phyloP scores from a whole-genome alignment of 441 rosid genomes.

The Populus trichocarpa region DNA sequence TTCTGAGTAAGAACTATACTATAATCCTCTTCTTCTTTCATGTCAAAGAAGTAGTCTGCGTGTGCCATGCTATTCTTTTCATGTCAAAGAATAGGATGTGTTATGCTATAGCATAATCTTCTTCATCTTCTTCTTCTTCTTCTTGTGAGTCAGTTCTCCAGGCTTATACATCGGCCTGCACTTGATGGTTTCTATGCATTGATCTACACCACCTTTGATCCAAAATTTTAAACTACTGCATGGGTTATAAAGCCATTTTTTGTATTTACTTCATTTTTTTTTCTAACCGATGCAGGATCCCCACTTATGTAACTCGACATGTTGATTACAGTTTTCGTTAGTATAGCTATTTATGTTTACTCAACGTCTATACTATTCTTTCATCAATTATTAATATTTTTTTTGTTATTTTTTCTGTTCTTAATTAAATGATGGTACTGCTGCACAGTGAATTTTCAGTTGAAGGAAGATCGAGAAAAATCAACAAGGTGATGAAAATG shows the following conservation, averaged over 20 bases:
- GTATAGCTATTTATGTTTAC: background rate
- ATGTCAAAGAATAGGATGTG: background rate
- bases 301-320: background rate
- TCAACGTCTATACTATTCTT: background rate
- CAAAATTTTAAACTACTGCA: no score
- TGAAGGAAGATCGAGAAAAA: background rate
- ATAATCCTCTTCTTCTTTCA: background rate
- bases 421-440: background rate
- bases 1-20: background rate
- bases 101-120: background rate
- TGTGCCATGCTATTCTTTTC: background rate
- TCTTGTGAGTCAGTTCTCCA: background rate
- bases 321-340: background rate
- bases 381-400: background rate
- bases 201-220: no score
- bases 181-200: no score
- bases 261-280: background rate
- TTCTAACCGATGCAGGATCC: background rate
- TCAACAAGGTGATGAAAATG: conserved; percentile 3
- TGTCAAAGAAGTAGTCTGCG: background rate
- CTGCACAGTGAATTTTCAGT: background rate
- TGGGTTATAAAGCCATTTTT: background rate
- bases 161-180: background rate
- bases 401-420: no score
- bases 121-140: background rate